phyloP scores from a whole-genome alignment of 2,329 filamentous ascomycete species.

The Aureobasidium vineae region DNA sequence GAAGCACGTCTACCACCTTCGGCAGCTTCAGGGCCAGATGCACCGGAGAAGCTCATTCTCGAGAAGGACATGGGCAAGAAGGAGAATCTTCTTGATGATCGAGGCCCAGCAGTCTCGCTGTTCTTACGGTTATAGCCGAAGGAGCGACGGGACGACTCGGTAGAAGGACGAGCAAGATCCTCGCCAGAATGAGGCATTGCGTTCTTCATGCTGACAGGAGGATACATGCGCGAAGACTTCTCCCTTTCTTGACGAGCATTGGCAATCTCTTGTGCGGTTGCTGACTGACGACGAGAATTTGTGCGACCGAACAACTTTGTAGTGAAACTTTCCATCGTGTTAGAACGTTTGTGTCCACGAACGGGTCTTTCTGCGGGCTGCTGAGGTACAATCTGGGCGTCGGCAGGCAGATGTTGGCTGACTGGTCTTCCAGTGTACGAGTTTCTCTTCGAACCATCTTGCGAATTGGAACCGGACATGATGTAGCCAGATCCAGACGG shows the following conservation, averaged over 20 bases:
- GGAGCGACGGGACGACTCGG: conserved; percentile 50
- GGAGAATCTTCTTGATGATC: conserved; percentile 51
- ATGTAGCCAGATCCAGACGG: conserved; percentile 58
- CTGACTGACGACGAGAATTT: conserved; percentile 37
- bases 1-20: conserved; percentile 40
- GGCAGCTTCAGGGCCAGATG: conserved; percentile 39
- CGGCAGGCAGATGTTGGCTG: conserved; percentile 53
- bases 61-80: conserved; percentile 52
- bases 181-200: conserved; percentile 56
- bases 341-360: conserved; percentile 64
- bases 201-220: conserved; percentile 86
- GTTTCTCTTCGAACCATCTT: conserved; percentile 50
- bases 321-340: conserved; percentile 59
- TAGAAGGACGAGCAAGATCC: conserved; percentile 51
- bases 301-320: conserved; percentile 80
- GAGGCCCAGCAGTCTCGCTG: conserved; percentile 41
- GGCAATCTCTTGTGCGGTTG: conserved; percentile 33
- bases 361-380: conserved; percentile 53
- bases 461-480: conserved; percentile 65
- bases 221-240: conserved; percentile 71
- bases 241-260: conserved; percentile 50
- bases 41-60: conserved; percentile 43
- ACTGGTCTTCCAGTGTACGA: conserved; percentile 60
- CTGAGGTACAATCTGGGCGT: conserved; percentile 60
- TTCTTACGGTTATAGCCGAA: conserved; percentile 52